Evolutionary conservation across 306 rosid species (phyloP).

Genomic region (Lagenaria siceraria): DNA sequence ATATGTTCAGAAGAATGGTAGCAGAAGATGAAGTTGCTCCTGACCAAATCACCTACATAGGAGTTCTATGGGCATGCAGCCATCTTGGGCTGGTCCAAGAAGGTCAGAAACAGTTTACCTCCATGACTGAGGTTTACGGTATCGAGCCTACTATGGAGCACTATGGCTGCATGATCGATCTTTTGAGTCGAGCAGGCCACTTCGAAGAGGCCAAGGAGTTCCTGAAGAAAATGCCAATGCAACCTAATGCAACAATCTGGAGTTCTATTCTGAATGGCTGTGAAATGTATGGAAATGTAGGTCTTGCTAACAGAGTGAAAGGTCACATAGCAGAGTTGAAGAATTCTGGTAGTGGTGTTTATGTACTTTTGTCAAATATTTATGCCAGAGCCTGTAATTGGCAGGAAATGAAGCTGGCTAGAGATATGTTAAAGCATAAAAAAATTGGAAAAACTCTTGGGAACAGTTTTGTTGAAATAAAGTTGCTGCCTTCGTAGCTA

Average conservation of each 20-base stretch:
- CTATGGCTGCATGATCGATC: constrained; percentile 72
- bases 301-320: constrained; percentile 40
- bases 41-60: constrained; percentile 48
- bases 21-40: constrained; percentile 39
- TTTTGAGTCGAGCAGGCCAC: constrained; percentile 59
- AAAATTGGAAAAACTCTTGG: constrained; percentile 47
- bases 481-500: constrained; percentile 14
- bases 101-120: constrained; percentile 39
- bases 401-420: constrained; percentile 51
- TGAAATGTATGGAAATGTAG: constrained; percentile 51
- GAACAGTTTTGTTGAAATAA: constrained; percentile 49
- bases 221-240: constrained; percentile 33
- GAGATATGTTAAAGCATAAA: constrained; percentile 37
- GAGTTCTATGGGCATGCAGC: constrained; percentile 60
- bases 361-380: constrained; percentile 63
- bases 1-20: constrained; percentile 48
- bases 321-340: constrained; percentile 24
- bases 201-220: constrained; percentile 48
- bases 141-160: constrained; percentile 56
- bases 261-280: constrained; percentile 76
- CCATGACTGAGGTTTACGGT: constrained; percentile 35
- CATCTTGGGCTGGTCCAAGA: constrained; percentile 56
- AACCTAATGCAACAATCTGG: constrained; percentile 45
- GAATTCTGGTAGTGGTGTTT: constrained; percentile 46
- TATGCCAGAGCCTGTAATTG: constrained; percentile 55